These are phyloP conservation scores for Rhododendron mucronatum DNA, from an alignment of 148 eudicot species.

Conservation along the genomic window DNA sequence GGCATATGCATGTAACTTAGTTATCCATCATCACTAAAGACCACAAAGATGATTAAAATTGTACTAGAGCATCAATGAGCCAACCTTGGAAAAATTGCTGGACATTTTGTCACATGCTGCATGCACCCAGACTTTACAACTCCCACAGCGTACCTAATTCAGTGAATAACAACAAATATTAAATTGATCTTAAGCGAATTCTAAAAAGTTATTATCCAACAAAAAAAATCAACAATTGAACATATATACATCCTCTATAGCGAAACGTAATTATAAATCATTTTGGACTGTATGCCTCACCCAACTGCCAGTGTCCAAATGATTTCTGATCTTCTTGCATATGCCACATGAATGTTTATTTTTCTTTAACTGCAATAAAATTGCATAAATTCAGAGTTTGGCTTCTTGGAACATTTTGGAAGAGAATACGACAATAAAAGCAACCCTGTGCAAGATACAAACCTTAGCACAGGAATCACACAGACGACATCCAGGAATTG, in stretches of 20 bases:
- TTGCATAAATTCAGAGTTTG: background rate
- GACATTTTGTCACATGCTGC: slow-evolving; percentile 78
- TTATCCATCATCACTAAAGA: background rate
- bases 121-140: slow-evolving; percentile 80
- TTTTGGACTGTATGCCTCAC: slow-evolving; percentile 33
- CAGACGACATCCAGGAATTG: slow-evolving; percentile 44
- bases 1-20: slow-evolving; percentile 15
- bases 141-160: slow-evolving; percentile 62
- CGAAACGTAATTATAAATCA: background rate
- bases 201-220: background rate
- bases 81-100: slow-evolving; percentile 61
- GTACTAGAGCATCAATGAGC: background rate
- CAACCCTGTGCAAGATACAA: slow-evolving; percentile 10
- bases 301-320: slow-evolving; percentile 63
- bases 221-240: background rate
- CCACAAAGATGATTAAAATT: background rate
- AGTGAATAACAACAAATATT: slow-evolving; percentile 7
- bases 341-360: slow-evolving; percentile 68
- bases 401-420: background rate
- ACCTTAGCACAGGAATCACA: slow-evolving; percentile 56
- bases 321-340: slow-evolving; percentile 69
- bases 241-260: background rate
- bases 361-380: slow-evolving; percentile 44
- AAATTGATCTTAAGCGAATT: background rate
- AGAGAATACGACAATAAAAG: background rate